Base-by-base conservation (phyloP, 345 rosid genomes). In the Conringia planisiliqua region DNA sequence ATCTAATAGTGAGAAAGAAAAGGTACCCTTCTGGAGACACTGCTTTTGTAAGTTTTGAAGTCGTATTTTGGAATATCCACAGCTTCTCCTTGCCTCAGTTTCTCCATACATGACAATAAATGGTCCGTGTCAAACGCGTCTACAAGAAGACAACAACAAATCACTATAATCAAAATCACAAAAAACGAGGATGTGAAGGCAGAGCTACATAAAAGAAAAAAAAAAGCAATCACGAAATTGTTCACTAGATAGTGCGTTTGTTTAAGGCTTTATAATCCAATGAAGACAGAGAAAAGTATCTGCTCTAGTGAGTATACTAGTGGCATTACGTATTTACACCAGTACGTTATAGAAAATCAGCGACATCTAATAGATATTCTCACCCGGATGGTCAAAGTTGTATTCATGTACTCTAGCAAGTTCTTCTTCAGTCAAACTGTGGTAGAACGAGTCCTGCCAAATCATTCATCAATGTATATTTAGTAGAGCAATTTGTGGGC, bases 321-420 rank as follows among this genome's bases (percentile, higher is more conserved):
- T 44, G 43, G 17, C 65, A 29, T 43, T 33, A 56, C 7, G 10
- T 20, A 66, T 33, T 50, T 11, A 48, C 18, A 47, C 24, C 59
- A 66, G 20, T 30, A 52, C 3, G 44, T 27, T 26, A 40, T 6
- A 42, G 43, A 67, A n/a, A 52, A 16, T 17, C 3, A 69, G 65
- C 30, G 26, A 72, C 70, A 55, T 32, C 20, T 12, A 18, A 68
- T 55, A 82, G 73, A 77, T 68, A 70, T 70, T 64, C 89, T 90
- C 83, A 93, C 98, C 97, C 24, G 97, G 98, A 86, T 90, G 98
- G 72, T 93, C 98, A 85, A 90, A 93, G 86, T 93, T 93, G 87
- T 90, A 93, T 44, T 93, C 98, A 76, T 87, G 88, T 77, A 93
- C 98, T 62, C 82, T 81, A 22, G 78, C 62, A 81, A 93, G 96